Evolutionary conservation across 129 eudicot genomes (phyloP), one percentile per base, ranked within the genome.

Genomic region (Flaveria bidentis): DNA sequence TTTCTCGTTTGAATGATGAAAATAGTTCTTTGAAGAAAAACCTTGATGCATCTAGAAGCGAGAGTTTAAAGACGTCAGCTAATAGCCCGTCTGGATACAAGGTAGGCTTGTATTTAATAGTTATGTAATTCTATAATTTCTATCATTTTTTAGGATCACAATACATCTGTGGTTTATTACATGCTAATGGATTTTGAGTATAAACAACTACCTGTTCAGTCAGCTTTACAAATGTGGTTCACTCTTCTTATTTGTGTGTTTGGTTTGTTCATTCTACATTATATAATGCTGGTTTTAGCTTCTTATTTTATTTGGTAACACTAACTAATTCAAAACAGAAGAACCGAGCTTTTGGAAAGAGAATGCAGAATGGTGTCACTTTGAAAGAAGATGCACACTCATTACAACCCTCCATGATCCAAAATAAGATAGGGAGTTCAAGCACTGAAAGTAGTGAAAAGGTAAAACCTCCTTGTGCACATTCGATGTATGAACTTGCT

Each of bases 1-100:
- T 94, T 36, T 78, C 85, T 51, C 86, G 83, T 56, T 62, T 94
- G 82, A 80, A 84, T 83, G 93, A 91, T 78, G 99, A 94, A 89
- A 94, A 89, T 70, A 84, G 86, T 64, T 87, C 84, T 20, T 77
- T 94, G 82, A 94, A 91, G 80, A 88, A 87, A 81, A 94, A 85
- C 62, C 83, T 94, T 20, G 84, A 75, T 79, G 83, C 90, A 67
- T 78, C 90, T 30, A 87, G 84, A 87, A 84, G 61, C 15, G 91
- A 87, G 77, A 74, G 82, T 84, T 65, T 75, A 17, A 78, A 82
- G 72, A 28, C 74, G 17, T 76, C 84, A 22, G 25, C 84, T 50
- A 84, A 52, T 67, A 77, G 90, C 76, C 61, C 77, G 11, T 67
- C 80, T 68, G 82, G 45, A 63, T 60, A 51, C 66, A 82, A 82